Percentiles rank a stretch among this genome's conserved stretches.
Conservation (phyloP, 2,329 filamentous ascomycete genomes). For the Neopestalotiopsis sp. region DNA sequence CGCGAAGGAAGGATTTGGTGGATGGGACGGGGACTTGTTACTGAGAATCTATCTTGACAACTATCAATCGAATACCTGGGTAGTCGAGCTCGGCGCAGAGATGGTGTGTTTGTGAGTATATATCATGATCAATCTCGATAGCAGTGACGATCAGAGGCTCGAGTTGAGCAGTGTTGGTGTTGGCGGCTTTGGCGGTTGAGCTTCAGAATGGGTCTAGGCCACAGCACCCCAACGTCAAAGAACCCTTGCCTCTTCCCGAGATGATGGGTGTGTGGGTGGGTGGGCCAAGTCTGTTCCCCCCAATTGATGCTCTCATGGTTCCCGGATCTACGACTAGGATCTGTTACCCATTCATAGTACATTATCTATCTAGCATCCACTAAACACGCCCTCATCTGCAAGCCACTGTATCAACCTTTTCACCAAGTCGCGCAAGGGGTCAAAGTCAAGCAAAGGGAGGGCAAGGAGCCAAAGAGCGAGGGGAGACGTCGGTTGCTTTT, state of each 20-base stretch:
- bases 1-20: neutral
- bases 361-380: too few relatives aligned
- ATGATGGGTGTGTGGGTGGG: neutral
- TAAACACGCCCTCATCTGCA: too few relatives aligned
- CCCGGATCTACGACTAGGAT: neutral
- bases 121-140: neutral
- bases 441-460: neutral
- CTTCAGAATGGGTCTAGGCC: neutral
- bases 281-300: neutral
- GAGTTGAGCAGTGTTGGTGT: too few relatives aligned
- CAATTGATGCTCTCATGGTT: constrained; percentile 1
- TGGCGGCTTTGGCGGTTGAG: neutral
- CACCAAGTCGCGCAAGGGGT: neutral
- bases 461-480: neutral
- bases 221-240: neutral
- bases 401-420: neutral
- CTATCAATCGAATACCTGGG: too few relatives aligned
- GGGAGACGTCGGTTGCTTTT: neutral
- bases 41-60: neutral
- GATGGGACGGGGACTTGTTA: neutral
- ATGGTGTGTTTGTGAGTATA: neutral
- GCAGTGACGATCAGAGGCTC: neutral
- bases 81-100: too few relatives aligned
- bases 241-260: neutral
- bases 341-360: too few relatives aligned